These are phyloP conservation scores for Cladochytrium replicatum DNA, from an alignment of 192 early-diverging fungal species.

Conservation along the genomic window DNA sequence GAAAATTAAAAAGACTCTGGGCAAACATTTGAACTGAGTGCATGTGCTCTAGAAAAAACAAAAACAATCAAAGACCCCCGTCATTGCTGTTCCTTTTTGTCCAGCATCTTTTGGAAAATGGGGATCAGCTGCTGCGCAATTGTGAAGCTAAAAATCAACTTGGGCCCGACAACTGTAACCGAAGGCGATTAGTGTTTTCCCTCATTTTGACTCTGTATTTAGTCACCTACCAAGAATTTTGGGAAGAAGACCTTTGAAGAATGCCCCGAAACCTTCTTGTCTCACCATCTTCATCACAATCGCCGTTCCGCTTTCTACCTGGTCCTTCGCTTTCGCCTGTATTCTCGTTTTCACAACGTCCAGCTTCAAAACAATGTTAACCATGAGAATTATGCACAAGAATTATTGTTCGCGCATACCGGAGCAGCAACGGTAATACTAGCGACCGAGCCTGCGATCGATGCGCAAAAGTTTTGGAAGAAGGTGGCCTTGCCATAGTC, in stretches of 20 bases:
- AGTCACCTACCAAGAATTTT: background rate
- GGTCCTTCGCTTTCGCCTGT: conserved; percentile 81
- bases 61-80: no score
- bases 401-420: conserved; percentile 11
- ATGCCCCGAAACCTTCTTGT: conserved; percentile 81
- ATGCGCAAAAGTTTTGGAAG: conserved; percentile 93
- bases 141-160: conserved; percentile 96
- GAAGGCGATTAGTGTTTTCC: conserved; percentile 26
- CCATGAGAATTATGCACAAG: no score
- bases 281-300: conserved; percentile 84
- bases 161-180: conserved; percentile 72
- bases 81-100: conserved; percentile 6
- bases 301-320: conserved; percentile 75
- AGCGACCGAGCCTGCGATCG: conserved; percentile 91
- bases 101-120: conserved; percentile 47
- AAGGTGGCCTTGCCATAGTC: conserved; percentile 97
- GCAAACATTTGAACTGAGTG: no score
- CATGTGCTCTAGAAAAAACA: no score
- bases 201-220: no score
- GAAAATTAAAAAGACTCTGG: no score
- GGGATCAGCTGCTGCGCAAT: conserved; percentile 93
- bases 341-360: conserved; percentile 99
- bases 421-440: conserved; percentile 91
- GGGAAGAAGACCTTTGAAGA: conserved; percentile 72
- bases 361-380: conserved; percentile 32